These are phyloP conservation scores for Verbascum thapsus DNA, from an alignment of 257 asterid species.

Conservation along the genomic window DNA sequence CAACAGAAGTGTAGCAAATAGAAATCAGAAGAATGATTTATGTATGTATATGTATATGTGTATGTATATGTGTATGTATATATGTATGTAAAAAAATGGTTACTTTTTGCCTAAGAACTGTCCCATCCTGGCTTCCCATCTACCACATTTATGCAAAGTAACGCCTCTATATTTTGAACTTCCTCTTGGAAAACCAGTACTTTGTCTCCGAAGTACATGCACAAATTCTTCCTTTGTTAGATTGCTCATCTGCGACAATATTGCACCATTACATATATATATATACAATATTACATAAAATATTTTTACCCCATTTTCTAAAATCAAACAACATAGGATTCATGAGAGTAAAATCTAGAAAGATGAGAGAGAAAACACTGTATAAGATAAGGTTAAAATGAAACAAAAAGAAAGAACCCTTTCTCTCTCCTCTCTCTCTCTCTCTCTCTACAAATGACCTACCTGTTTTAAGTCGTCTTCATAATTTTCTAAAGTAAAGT, in stretches of 20 bases:
- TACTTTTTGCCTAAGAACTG: conserved; percentile 89
- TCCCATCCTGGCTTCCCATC: conserved; percentile 96
- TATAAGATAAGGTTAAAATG: conserved; percentile 34
- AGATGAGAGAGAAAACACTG: conserved; percentile 30
- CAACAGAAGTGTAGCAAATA: too few species aligned
- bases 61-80: too few species aligned
- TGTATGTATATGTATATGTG: too few species aligned
- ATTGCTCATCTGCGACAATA: conserved; percentile 74
- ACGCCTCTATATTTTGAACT: conserved; percentile 91
- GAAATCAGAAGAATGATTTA: too few species aligned
- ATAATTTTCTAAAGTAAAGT: conserved; percentile 77
- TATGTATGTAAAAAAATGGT: background rate
- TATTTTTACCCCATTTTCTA: too few species aligned
- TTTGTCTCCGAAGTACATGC: conserved; percentile 82
- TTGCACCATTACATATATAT: too few species aligned
- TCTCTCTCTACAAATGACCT: conserved; percentile 16
- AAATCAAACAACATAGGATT: too few species aligned
- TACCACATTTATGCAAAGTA: conserved; percentile 87
- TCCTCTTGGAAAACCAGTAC: conserved; percentile 85
- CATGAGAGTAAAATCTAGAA: conserved; percentile 16
- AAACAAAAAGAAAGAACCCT: too few species aligned
- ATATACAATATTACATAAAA: too few species aligned
- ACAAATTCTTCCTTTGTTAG: conserved; percentile 86
- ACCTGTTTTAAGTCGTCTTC: conserved; percentile 97
- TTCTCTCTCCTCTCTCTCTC: background rate